phyloP scores from a whole-genome alignment of 352 stramenopile genomes.

The Globisporangium mamillatum region DNA sequence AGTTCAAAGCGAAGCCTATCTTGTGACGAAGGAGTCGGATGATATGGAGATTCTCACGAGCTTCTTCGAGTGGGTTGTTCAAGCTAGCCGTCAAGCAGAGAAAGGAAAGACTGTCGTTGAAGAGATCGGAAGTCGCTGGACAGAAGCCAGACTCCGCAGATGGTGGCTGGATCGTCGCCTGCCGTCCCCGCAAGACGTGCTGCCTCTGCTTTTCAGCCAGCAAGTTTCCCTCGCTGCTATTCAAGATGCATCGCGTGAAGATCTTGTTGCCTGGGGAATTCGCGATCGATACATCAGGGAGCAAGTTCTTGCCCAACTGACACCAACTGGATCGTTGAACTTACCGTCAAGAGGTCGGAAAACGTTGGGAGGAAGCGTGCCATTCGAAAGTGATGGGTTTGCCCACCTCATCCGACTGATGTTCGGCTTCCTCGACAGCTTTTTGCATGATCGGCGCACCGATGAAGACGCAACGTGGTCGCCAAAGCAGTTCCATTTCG shows the following conservation, averaged over 20 bases:
- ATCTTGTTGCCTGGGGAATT: constrained; percentile 68
- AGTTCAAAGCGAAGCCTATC: constrained; percentile 30
- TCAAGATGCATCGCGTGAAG: constrained; percentile 57
- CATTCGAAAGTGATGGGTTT: constrained; percentile 39
- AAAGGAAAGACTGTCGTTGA: constrained; percentile 20
- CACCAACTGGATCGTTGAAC: constrained; percentile 12
- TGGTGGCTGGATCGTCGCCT: constrained; percentile 51
- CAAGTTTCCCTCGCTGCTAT: constrained; percentile 44
- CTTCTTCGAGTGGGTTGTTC: constrained; percentile 59
- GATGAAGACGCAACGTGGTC: constrained; percentile 28
- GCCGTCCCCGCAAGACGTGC: constrained; percentile 35
- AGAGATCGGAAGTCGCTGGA: constrained; percentile 45
- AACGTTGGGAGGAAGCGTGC: no score
- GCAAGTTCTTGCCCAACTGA: constrained; percentile 41
- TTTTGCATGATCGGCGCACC: constrained; percentile 36
- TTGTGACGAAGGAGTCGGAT: constrained; percentile 17
- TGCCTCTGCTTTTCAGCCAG: constrained; percentile 36
- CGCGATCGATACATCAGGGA: constrained; percentile 50
- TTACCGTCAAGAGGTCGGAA: constrained; percentile 9
- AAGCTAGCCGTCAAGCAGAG: constrained; percentile 33
- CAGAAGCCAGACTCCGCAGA: constrained; percentile 44
- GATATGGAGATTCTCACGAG: constrained; percentile 45
- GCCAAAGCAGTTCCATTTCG: constrained; percentile 39
- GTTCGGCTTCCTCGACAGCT: constrained; percentile 50
- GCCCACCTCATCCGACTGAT: constrained; percentile 50